phyloP scores from a whole-genome alignment of 306 rosid genomes.

The Citrullus amarus region DNA sequence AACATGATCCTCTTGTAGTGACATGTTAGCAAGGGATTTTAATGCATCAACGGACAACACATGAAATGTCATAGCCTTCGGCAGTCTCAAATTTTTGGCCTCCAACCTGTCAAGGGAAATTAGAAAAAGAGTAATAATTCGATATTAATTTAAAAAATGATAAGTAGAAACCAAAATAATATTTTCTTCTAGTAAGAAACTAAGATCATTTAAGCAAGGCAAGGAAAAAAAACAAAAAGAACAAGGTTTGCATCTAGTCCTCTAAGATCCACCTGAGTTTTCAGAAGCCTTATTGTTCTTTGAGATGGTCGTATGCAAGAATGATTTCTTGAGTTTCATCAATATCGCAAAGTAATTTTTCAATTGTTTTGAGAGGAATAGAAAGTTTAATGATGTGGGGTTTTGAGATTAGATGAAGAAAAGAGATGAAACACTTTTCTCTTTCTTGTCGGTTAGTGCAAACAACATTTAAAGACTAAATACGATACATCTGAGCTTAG shows the following conservation, averaged over 20 bases:
- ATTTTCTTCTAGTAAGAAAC: neutral
- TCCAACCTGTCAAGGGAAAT: conserved; percentile 46
- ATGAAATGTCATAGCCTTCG: conserved; percentile 66
- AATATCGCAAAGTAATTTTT: neutral
- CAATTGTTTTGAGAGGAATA: neutral
- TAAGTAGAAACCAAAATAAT: neutral
- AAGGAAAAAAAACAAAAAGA: neutral
- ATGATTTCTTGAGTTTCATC: neutral
- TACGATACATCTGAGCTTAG: neutral
- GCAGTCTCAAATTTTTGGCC: conserved; percentile 39
- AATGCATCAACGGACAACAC: conserved; percentile 61
- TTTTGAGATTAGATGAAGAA: neutral
- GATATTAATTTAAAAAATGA: neutral
- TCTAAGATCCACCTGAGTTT: neutral
- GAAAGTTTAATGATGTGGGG: neutral
- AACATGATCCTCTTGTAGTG: conserved; percentile 22
- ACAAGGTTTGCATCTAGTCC: neutral
- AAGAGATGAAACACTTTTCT: neutral
- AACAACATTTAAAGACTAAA: neutral
- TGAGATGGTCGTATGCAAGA: neutral
- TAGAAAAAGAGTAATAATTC: neutral
- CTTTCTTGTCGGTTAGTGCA: neutral
- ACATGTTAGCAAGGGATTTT: conserved; percentile 46
- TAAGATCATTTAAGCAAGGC: neutral
- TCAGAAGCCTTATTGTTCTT: neutral